A percentile compares a stretch with the other conserved stretches of the same genome.
Conservation (phyloP, 2,329 filamentous ascomycete species). For the Xylariaceae sp. region DNA sequence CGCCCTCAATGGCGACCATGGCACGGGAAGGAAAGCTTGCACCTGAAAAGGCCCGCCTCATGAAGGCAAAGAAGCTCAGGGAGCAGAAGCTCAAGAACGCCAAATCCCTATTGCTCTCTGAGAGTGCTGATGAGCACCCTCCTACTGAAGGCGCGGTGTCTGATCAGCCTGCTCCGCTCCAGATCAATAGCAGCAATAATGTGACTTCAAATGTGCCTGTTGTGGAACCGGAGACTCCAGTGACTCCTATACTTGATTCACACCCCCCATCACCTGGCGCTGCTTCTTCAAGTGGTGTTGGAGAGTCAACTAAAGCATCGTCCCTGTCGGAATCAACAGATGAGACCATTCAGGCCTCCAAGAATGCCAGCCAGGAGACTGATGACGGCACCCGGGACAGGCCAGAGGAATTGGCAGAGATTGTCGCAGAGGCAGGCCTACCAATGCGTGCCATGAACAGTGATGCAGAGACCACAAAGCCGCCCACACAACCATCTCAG, state of each 20-base stretch:
- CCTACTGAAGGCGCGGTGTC: slow-evolving; percentile 19
- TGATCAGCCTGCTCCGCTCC: slow-evolving; percentile 22
- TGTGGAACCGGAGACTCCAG: slow-evolving; percentile 42
- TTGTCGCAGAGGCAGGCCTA: slow-evolving; percentile 6
- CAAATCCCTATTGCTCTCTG: slow-evolving; percentile 24
- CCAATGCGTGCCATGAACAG: slow-evolving; percentile 6
- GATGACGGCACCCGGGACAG: slow-evolving; percentile 13
- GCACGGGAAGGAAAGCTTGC: slow-evolving; percentile 56
- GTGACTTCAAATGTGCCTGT: slow-evolving; percentile 51
- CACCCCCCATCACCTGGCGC: slow-evolving; percentile 54
- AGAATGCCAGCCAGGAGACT: slow-evolving; percentile 28
- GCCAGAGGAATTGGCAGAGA: slow-evolving; percentile 7
- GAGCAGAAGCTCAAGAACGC: slow-evolving; percentile 59
- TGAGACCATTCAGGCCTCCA: slow-evolving; percentile 47
- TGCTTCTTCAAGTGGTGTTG: slow-evolving; percentile 49
- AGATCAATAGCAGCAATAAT: slow-evolving; percentile 32
- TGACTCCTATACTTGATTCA: slow-evolving; percentile 43
- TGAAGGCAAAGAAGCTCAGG: slow-evolving; percentile 89
- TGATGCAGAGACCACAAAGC: slow-evolving; percentile 6
- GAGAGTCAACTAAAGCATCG: slow-evolving; percentile 59
- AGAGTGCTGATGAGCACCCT: slow-evolving; percentile 19
- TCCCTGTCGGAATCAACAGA: slow-evolving; percentile 62
- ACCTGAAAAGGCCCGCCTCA: slow-evolving; percentile 83
- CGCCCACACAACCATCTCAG: slow-evolving; percentile 10
- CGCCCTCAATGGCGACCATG: slow-evolving; percentile 38